Evolutionary conservation across 2,329 filamentous ascomycete species (phyloP).

Genomic region (Geosmithia morbida): DNA sequence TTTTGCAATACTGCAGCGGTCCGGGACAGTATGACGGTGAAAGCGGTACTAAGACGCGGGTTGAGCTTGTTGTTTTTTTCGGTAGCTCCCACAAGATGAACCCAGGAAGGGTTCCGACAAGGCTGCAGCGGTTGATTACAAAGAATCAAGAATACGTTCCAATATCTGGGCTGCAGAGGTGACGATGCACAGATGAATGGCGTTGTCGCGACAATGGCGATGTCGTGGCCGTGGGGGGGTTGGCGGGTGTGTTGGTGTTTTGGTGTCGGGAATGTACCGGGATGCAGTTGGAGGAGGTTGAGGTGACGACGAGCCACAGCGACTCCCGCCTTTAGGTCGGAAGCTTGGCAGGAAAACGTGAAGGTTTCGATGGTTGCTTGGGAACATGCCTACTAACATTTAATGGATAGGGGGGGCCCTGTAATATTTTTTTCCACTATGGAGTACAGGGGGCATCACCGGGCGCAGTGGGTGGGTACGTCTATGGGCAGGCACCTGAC

Average conservation of each 20-base stretch:
- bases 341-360: not conserved
- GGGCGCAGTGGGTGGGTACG: no score
- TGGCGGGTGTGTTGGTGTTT: not conserved
- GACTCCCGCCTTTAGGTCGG: not conserved
- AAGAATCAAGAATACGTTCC: not conserved
- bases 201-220: not conserved
- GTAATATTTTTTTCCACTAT: no score
- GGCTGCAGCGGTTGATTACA: not conserved
- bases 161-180: not conserved
- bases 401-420: no score
- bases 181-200: slow-evolving; percentile 1
- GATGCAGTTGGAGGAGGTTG: not conserved
- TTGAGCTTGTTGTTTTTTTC: not conserved
- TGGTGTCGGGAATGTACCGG: not conserved
- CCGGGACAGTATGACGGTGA: not conserved
- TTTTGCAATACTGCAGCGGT: not conserved
- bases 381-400: no score
- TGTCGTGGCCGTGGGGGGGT: not conserved
- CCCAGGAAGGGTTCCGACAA: not conserved
- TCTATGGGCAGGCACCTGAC: no score
- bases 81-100: not conserved
- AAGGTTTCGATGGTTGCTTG: not conserved
- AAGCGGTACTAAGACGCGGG: not conserved
- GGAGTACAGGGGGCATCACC: no score
- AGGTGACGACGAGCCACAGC: not conserved